Conservation (phyloP, 306 rosid species). For the Rosa lucieae region DNA sequence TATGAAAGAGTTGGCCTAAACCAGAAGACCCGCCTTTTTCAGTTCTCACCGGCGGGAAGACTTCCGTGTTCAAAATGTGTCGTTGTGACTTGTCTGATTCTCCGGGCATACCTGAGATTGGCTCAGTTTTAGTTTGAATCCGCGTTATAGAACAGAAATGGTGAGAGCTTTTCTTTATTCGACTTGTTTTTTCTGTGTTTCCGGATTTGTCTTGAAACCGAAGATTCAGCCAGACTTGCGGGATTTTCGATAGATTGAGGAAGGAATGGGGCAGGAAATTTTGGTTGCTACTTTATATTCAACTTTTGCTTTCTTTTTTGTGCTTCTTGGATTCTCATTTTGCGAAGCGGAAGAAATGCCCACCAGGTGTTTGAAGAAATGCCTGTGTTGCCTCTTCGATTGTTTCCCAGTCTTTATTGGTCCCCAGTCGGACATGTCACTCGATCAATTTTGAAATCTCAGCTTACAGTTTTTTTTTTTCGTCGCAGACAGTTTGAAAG, state of each 20-base stretch:
- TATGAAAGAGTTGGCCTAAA: neutral
- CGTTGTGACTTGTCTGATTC: neutral
- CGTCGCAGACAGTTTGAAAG: no score
- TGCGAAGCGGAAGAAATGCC: neutral
- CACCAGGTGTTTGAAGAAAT: neutral
- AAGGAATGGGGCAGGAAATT: neutral
- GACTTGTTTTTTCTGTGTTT: neutral
- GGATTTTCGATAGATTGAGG: neutral
- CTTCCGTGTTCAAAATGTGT: neutral
- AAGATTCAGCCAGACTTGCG: neutral
- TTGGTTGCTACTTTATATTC: neutral
- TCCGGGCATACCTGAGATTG: neutral
- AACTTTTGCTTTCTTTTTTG: neutral
- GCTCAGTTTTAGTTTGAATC: neutral
- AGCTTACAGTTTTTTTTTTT: no score
- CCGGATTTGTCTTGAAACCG: neutral
- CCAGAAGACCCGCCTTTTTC: neutral
- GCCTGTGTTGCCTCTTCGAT: neutral
- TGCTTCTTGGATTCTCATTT: neutral
- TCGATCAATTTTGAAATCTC: no score
- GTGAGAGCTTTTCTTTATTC: neutral
- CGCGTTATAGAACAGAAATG: neutral
- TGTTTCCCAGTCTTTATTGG: neutral
- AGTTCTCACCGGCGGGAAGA: neutral
- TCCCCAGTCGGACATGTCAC: neutral